These are phyloP conservation scores for Talaromyces funiculosus DNA, from an alignment of 2,329 filamentous ascomycete species.

Conservation along the genomic window DNA sequence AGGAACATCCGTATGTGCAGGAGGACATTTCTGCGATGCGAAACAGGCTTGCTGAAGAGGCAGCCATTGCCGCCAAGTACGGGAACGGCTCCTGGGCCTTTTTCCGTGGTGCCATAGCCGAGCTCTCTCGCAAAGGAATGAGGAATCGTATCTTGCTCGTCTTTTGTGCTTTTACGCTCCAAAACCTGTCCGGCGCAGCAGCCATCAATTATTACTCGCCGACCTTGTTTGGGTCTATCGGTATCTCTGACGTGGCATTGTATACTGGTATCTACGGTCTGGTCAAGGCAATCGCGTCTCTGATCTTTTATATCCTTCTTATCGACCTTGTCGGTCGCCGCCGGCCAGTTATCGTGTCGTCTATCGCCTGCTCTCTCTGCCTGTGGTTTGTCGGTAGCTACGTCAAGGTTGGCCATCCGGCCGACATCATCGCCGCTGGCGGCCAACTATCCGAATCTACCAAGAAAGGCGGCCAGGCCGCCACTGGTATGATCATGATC, in stretches of 20 bases:
- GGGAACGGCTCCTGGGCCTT: constrained; percentile 21
- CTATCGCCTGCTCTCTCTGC: constrained; percentile 17
- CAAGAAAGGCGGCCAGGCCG: constrained; percentile 17
- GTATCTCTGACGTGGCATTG: constrained; percentile 17
- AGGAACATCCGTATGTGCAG: constrained; percentile 56
- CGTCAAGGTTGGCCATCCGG: constrained; percentile 18
- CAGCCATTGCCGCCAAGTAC: constrained; percentile 28
- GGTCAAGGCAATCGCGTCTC: constrained; percentile 18
- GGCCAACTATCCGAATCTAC: constrained; percentile 16
- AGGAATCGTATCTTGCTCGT: constrained; percentile 30
- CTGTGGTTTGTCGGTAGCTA: constrained; percentile 20
- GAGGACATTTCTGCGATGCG: constrained; percentile 65
- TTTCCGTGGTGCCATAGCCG: constrained; percentile 20
- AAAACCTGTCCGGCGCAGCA: not conserved
- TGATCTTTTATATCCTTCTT: constrained; percentile 20
- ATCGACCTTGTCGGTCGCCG: constrained; percentile 18
- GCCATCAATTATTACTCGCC: constrained; percentile 12
- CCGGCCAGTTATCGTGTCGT: constrained; percentile 18
- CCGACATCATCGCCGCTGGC: constrained; percentile 5
- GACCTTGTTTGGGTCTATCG: constrained; percentile 18
- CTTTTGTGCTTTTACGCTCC: not conserved
- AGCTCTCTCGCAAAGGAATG: constrained; percentile 26
- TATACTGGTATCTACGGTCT: constrained; percentile 21
- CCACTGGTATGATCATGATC: constrained; percentile 21
- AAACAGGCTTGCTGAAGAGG: constrained; percentile 47